Conservation (phyloP, 108 stramenopile species). For the Seminavis robusta region DNA sequence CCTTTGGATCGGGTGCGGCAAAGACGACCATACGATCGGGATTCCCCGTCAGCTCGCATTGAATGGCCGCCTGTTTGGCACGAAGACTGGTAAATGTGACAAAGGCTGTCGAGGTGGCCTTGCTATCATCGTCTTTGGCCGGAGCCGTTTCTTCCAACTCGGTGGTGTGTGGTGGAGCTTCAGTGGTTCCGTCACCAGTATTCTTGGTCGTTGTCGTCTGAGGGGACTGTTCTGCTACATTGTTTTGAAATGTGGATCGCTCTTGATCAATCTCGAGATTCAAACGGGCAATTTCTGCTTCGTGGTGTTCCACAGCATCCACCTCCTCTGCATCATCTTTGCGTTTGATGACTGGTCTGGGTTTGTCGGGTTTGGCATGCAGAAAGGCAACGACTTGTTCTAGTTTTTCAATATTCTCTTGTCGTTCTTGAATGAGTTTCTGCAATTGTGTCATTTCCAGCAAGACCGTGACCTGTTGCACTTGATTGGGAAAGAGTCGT, state of each 20-base stretch:
- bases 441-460: constrained; percentile 36
- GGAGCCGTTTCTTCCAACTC: not conserved
- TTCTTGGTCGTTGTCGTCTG: not conserved
- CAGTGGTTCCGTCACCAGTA: not conserved
- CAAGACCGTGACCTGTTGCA: constrained; percentile 49
- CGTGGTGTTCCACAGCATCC: constrained; percentile 21
- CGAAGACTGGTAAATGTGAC: constrained; percentile 51
- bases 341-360: not conserved
- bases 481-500: constrained; percentile 54
- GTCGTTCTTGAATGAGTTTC: constrained; percentile 11
- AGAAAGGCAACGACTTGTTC: constrained; percentile 27
- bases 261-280: constrained; percentile 21
- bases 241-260: constrained; percentile 19
- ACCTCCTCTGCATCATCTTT: too few species aligned
- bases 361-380: constrained; percentile 14
- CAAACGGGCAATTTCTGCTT: constrained; percentile 24
- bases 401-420: constrained; percentile 17
- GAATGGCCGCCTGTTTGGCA: constrained; percentile 57
- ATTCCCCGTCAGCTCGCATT: constrained; percentile 27
- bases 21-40: constrained; percentile 19
- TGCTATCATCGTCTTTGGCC: constrained; percentile 5
- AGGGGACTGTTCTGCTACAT: constrained; percentile 7
- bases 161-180: not conserved
- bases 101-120: constrained; percentile 37
- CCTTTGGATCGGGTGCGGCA: constrained; percentile 27